Evolutionary conservation across 1,284 basidiomycete species (phyloP).

Genomic region (Pascua sp.): DNA sequence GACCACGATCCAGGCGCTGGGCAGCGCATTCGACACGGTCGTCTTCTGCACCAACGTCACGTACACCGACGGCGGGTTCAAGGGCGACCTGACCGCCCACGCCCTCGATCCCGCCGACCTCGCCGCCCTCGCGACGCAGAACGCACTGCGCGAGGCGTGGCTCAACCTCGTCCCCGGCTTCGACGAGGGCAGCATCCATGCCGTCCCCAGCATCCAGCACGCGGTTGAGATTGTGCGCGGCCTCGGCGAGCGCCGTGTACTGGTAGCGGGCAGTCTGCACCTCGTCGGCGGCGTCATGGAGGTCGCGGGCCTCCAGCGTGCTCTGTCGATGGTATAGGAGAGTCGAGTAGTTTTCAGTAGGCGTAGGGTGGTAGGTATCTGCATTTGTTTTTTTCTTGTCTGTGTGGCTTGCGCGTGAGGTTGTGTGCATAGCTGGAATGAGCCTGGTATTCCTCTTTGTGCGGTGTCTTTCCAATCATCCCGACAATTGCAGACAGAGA

Average conservation of each 20-base stretch:
- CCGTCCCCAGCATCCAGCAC: conserved; percentile 84
- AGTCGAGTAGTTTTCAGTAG: too few species aligned
- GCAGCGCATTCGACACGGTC: conserved; percentile 67
- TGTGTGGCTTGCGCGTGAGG: too few species aligned
- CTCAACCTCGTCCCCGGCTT: conserved; percentile 60
- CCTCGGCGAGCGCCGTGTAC: conserved; percentile 52
- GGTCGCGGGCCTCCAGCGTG: conserved; percentile 69
- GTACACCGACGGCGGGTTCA: conserved; percentile 80
- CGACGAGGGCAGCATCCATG: conserved; percentile 60
- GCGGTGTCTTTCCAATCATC: too few species aligned
- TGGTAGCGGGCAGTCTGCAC: conserved; percentile 90
- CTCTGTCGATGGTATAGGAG: conserved; percentile 41
- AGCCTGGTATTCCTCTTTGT: too few species aligned
- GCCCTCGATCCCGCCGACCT: conserved; percentile 65
- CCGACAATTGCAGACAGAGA: too few species aligned
- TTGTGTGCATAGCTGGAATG: too few species aligned
- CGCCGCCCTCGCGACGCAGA: conserved; percentile 67
- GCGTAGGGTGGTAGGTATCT: not conserved
- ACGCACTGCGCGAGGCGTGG: conserved; percentile 74
- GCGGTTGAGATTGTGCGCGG: conserved; percentile 63
- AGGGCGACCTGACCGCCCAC: conserved; percentile 74
- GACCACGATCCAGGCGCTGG: conserved; percentile 51
- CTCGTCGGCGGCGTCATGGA: conserved; percentile 93
- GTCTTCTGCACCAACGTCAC: conserved; percentile 97
- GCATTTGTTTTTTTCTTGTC: too few species aligned